phyloP scores from a whole-genome alignment of 2,329 filamentous ascomycete species.

The Ophiostoma piceae region DNA sequence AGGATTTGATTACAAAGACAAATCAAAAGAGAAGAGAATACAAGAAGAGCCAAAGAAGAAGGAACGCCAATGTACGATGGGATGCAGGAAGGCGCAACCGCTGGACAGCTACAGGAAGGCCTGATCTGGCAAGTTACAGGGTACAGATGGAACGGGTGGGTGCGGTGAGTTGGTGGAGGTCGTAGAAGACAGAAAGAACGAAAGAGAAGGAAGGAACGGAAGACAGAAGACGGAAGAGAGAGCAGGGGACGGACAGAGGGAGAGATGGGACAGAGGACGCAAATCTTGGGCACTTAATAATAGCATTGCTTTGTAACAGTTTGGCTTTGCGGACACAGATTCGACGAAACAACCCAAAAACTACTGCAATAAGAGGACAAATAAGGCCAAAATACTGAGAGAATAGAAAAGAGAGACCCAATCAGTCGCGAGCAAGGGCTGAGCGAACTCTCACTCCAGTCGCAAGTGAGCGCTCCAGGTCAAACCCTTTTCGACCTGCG shows the following conservation, averaged over 20 bases:
- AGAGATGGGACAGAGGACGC: not conserved
- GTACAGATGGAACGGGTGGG: not conserved
- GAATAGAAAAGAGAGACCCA: too few relatives aligned
- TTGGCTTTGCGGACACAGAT: not conserved
- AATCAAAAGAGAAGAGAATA: not conserved
- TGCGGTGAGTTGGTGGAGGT: not conserved
- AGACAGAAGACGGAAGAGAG: not conserved
- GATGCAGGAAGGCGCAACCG: not conserved
- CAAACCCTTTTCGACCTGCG: constrained; percentile 7
- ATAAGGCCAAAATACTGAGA: too few relatives aligned
- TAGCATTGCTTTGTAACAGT: not conserved
- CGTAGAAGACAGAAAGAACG: not conserved
- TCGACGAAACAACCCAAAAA: too few relatives aligned
- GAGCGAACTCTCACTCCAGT: not conserved
- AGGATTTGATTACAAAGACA: not conserved
- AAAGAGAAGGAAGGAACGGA: not conserved
- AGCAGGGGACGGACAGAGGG: not conserved
- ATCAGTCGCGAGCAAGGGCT: too few relatives aligned
- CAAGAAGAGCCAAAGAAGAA: not conserved
- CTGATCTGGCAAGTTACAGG: not conserved
- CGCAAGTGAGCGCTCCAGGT: not conserved
- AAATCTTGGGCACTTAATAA: not conserved
- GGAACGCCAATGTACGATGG: not conserved
- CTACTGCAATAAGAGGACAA: too few relatives aligned
- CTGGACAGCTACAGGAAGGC: not conserved